Evolutionary conservation across 805 yeast genomes (phyloP), one percentile per base, ranked within the genome.

Genomic region (Saccharomycopsis sp.): DNA sequence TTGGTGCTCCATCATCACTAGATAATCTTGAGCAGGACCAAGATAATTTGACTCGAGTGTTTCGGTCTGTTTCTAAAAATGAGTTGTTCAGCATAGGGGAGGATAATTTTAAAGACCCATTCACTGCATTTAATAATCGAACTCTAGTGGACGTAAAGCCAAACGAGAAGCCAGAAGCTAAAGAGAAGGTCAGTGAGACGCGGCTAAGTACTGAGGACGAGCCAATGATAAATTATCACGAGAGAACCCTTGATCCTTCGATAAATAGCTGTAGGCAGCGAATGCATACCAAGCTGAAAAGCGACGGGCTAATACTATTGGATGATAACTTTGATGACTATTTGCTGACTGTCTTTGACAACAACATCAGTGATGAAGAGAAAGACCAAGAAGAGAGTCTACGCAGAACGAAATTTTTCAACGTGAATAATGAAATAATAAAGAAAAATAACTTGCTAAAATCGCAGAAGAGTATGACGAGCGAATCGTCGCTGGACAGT

Each of bases 1-100:
- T 45, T 23, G 48, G 48, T 9, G 22, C 41, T 9, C 50, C 50
- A 8, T 35, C 36, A 26, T 38, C 39, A 28, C 20, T 46, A 4
- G 33, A 24, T n/a, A 22, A 35, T 22, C 22, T 46, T 22, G 14
- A 23, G 11, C 21, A 27, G 3, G 38, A 23, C 16, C 50, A 46
- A 23, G 38, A 24, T 20, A 28, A 37, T 19, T 23, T 46, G 17
- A 31, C 19, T 27, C 16, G 31, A 28, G 23, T 32, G 2, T 46
- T 46, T 41, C 11, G 31, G 40, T 17, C 31, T 13, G 47, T 47
- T 21, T 42, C 48, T n/a, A 23, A 8, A n/a, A 4, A 35, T 3
- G 45, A 41, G 20, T 19, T 38, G 27, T 20, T 31, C n/a, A 20
- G 22, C 26, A 16, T 20, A 29, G 46, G 27, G 17, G 28, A 37